phyloP scores from a whole-genome alignment of 139 green algal genomes.

The Tetradesmus lagerheimii region DNA sequence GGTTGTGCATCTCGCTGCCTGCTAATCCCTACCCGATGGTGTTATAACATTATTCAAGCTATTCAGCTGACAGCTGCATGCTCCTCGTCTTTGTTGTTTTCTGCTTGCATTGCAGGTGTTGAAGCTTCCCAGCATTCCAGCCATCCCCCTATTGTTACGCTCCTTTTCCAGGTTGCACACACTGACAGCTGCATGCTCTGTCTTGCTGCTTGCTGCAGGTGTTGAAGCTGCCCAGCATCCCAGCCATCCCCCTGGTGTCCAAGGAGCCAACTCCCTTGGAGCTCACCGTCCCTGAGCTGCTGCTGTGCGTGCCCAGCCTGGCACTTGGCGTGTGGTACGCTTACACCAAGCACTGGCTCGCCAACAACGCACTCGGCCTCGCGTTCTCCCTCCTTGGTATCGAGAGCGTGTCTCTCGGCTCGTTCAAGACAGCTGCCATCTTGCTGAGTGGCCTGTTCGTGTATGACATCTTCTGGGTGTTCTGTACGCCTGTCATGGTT shows the following conservation, averaged over 20 bases:
- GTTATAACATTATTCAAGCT: no score
- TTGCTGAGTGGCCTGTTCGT: constrained; percentile 94
- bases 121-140: no score
- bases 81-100: no score
- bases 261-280: constrained; percentile 60
- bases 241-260: constrained; percentile 41
- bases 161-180: no score
- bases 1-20: no score
- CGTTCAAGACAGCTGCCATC: constrained; percentile 85
- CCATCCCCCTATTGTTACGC: no score
- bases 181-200: no score
- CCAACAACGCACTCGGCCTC: constrained; percentile 97
- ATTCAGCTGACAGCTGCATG: no score
- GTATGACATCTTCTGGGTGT: constrained; percentile 99
- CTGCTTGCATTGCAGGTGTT: no score
- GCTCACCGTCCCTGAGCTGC: constrained; percentile 70
- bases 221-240: constrained; percentile 37
- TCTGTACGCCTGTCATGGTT: constrained; percentile 98
- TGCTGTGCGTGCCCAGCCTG: constrained; percentile 58
- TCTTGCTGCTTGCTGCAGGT: no score
- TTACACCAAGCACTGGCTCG: constrained; percentile 92
- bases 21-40: no score
- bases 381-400: constrained; percentile 96
- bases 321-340: constrained; percentile 91
- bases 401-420: constrained; percentile 94